A percentile compares a stretch with the other conserved stretches of the same genome.
Evolutionary conservation across 2,329 filamentous ascomycete species (phyloP).

Genomic region (Colletotrichum sp.): DNA sequence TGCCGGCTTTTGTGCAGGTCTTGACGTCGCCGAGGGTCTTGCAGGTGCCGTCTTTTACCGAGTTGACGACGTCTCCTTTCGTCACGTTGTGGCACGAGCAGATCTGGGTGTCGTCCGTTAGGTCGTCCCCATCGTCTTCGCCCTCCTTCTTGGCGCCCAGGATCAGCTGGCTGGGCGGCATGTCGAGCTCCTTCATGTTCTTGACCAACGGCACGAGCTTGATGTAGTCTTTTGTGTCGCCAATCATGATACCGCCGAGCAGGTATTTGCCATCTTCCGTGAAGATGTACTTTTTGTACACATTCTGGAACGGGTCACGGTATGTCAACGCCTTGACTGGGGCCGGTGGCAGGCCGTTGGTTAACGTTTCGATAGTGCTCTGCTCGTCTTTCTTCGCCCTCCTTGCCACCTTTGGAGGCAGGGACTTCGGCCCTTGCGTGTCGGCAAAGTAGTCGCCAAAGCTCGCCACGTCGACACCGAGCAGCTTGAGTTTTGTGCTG

Average conservation of each 20-base stretch:
- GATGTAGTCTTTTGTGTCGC: conserved; percentile 88
- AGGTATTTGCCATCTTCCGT: conserved; percentile 89
- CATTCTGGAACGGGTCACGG: conserved; percentile 83
- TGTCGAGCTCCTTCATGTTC: conserved; percentile 78
- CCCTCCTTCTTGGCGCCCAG: conserved; percentile 77
- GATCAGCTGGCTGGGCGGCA: conserved; percentile 83
- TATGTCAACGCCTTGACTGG: conserved; percentile 86
- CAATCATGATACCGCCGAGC: conserved; percentile 97
- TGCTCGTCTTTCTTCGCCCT: conserved; percentile 39
- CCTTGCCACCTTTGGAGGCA: conserved; percentile 65
- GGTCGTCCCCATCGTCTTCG: conserved; percentile 77
- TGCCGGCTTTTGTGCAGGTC: conserved; percentile 89
- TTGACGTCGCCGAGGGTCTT: conserved; percentile 85
- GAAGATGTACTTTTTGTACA: conserved; percentile 95
- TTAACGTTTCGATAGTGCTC: conserved; percentile 50
- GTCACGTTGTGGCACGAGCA: conserved; percentile 94
- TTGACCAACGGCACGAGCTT: conserved; percentile 89
- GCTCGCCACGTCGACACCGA: conserved; percentile 90
- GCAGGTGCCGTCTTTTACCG: conserved; percentile 79
- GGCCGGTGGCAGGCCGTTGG: conserved; percentile 58
- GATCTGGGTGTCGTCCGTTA: conserved; percentile 85
- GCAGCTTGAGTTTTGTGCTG: conserved; percentile 88
- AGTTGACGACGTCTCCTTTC: conserved; percentile 78
- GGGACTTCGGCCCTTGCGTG: conserved; percentile 76
- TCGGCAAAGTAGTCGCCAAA: conserved; percentile 96